Base-by-base conservation (phyloP, 768 basidiomycete genomes). In the Tylopilus plumbeoviolaceoides region DNA sequence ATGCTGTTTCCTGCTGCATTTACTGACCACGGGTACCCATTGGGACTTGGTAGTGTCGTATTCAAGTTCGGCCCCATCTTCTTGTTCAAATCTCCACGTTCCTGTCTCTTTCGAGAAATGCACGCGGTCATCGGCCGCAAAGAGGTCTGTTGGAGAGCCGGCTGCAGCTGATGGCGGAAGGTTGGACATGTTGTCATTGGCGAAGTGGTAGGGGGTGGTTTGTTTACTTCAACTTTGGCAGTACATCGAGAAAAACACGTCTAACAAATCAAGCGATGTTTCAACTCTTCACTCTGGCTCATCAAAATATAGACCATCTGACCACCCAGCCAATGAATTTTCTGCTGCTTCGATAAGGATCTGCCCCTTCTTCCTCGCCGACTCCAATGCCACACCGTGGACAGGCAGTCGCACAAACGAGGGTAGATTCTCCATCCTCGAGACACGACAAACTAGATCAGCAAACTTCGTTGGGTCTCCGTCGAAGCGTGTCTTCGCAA, bases 21-120 rank as follows among this genome's bases (percentile, higher is more conserved):
- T 30, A 77, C 88, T 70, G 64, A 98, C 95, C 67, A 94, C 69
- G 39, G 89, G 86, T 23, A 93, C 70, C 95, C 95, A 98, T 28
- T 75, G 74, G 12, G 82, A 83, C 63, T 89, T 92, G 10, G 69
- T 65, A 31, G 78, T 70, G 65, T 93, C 90, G 73, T 87, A 98
- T 72, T 98, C 95, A 63, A 91, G 78, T 68, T 97, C 95, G n/a
- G 78, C 71, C 17, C 91, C 94, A 61, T 94, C 89, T 44, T 90
- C 89, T 63, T 91, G 83, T 68, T 99, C 95, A 64, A 87, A 84
- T 55, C 85, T 83, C 91, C 92, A 98, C 61, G 90, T 87, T 47
- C 80, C 80, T 5, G 83, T 74, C 39, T 77, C 76, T 62, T 79
- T 86, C 48, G 88, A 87, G 67, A 88, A 91, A 70, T 92, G 87